Conservation (phyloP, 306 rosid genomes). For the Ormosia emarginata region DNA sequence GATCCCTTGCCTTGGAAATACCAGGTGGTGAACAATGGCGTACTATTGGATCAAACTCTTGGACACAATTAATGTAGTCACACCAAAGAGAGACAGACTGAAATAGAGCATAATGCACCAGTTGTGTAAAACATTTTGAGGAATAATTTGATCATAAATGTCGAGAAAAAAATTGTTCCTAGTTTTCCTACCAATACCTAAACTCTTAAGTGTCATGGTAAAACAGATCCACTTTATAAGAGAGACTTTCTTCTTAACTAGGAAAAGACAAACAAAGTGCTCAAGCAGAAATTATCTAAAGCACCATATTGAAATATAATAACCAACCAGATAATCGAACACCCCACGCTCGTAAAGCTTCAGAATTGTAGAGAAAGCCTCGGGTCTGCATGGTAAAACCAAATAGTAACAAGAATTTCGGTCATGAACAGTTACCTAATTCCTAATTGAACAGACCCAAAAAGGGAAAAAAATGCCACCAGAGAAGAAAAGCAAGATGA, state of each 20-base stretch:
- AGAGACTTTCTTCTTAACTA: neutral
- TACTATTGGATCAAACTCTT: constrained; percentile 60
- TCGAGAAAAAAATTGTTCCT: neutral
- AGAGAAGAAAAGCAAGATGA: neutral
- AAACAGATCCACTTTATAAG: neutral
- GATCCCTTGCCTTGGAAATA: constrained; percentile 65
- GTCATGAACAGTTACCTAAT: neutral
- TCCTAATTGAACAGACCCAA: neutral
- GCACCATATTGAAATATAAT: constrained; percentile 2
- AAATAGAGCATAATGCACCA: constrained; percentile 31
- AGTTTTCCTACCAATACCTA: neutral
- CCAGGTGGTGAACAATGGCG: constrained; percentile 55
- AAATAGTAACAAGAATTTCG: neutral
- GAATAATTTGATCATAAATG: neutral
- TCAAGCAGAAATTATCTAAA: neutral
- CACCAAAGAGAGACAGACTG: constrained; percentile 84
- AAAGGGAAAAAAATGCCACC: neutral
- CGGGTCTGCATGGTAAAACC: constrained; percentile 41
- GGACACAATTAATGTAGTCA: constrained; percentile 64
- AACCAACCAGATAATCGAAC: constrained; percentile 76
- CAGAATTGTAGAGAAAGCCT: constrained; percentile 42
- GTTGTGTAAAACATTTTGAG: constrained; percentile 2
- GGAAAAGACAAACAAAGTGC: constrained; percentile 7
- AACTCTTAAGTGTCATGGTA: neutral
- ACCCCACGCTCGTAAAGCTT: constrained; percentile 72